Evolutionary conservation across 768 basidiomycete species (phyloP).

Genomic region (Xanthoconium purpureum): DNA sequence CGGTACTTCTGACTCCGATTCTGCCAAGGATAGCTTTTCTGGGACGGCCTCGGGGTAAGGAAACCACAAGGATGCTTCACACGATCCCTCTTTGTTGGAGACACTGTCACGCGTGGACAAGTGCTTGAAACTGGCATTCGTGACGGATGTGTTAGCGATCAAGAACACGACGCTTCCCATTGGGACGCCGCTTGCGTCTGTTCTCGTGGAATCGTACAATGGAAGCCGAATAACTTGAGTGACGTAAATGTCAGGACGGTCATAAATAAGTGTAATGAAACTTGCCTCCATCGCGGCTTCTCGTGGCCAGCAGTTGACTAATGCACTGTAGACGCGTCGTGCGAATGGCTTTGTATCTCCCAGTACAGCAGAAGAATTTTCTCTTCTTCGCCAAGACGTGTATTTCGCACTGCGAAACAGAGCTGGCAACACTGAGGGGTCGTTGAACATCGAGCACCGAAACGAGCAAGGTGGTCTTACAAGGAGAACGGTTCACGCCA

Average conservation of each 20-base stretch:
- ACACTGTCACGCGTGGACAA: conserved; percentile 19
- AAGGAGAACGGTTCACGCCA: conserved; percentile 32
- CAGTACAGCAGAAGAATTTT: conserved; percentile 27
- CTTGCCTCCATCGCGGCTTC: conserved; percentile 27
- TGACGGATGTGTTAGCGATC: conserved; percentile 18
- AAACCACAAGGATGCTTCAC: conserved; percentile 10
- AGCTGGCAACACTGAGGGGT: conserved; percentile 12
- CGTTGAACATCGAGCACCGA: conserved; percentile 9
- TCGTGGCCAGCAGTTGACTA: conserved; percentile 24
- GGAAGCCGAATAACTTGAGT: conserved; percentile 29
- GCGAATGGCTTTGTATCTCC: conserved; percentile 27
- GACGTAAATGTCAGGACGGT: conserved; percentile 29
- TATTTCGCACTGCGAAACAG: conserved; percentile 28
- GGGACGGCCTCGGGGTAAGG: conserved; percentile 19
- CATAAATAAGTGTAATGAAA: conserved; percentile 32
- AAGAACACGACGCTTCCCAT: conserved; percentile 28
- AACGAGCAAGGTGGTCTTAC: conserved; percentile 11
- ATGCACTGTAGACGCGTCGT: conserved; percentile 28
- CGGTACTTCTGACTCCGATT: conserved; percentile 18
- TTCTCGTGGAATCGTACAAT: conserved; percentile 32
- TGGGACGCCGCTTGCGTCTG: conserved; percentile 26
- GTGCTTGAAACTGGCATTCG: conserved; percentile 11
- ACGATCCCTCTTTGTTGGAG: conserved; percentile 15
- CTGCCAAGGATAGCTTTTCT: conserved; percentile 21
- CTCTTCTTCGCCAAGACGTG: conserved; percentile 27